Evolutionary conservation across 345 rosid genomes (phyloP).

Genomic region (Citrus medica): DNA sequence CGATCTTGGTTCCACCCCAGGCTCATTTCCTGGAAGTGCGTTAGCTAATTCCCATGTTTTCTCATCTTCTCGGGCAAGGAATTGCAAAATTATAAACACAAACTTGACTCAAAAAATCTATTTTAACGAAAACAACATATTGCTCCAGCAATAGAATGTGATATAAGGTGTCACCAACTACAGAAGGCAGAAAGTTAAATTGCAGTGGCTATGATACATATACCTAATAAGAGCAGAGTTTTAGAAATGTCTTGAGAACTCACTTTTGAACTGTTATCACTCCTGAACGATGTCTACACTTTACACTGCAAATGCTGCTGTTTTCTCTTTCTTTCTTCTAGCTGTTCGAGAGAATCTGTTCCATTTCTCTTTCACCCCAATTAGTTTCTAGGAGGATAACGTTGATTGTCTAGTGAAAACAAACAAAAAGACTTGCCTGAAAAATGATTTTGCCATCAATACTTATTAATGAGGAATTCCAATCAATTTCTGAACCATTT

Average conservation of each 20-base stretch:
- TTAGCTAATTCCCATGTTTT: not conserved
- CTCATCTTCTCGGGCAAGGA: not conserved
- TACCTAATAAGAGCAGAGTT: not conserved
- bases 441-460: not conserved
- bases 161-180: not conserved
- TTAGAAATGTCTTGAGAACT: not conserved
- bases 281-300: not conserved
- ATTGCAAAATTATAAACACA: not conserved
- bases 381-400: not conserved
- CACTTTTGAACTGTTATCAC: not conserved
- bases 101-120: not conserved
- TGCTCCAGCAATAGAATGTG: not conserved
- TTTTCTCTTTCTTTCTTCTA: not conserved
- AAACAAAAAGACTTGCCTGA: conserved; percentile 2
- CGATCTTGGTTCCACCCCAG: too few species aligned
- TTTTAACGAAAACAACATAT: not conserved
- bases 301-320: not conserved
- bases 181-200: not conserved
- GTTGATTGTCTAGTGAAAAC: not conserved
- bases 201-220: not conserved
- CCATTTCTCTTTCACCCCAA: not conserved
- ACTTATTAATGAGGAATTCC: not conserved
- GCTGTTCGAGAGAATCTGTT: not conserved
- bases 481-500: not conserved
- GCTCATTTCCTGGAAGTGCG: not conserved